Conservation (phyloP, 257 asterid species). For the Mitragyna speciosa region DNA sequence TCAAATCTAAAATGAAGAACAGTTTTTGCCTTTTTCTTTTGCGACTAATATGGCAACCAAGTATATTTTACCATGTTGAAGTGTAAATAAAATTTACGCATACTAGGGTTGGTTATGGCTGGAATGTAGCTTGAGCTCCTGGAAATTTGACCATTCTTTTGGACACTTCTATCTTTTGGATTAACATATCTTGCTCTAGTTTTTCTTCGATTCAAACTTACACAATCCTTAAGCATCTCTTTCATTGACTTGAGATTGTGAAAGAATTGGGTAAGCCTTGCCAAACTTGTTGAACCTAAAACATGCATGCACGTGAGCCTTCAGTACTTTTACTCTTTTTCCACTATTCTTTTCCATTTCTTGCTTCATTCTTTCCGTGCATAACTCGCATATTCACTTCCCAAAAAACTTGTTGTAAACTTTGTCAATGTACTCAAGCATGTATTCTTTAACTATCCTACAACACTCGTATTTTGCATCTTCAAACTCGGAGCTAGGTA, state of each 20-base stretch:
- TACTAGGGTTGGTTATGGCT: slow-evolving; percentile 36
- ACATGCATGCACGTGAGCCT: slow-evolving; percentile 75
- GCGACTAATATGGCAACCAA: no score
- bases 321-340: slow-evolving; percentile 53
- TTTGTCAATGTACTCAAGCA: slow-evolving; percentile 55
- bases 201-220: slow-evolving; percentile 9
- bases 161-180: background rate
- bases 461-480: slow-evolving; percentile 94
- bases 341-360: slow-evolving; percentile 86
- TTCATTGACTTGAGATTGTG: slow-evolving; percentile 88
- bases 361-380: slow-evolving; percentile 81
- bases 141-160: slow-evolving; percentile 30
- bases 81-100: no score
- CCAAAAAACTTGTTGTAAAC: slow-evolving; percentile 58
- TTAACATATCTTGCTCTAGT: slow-evolving; percentile 25
- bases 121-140: slow-evolving; percentile 49
- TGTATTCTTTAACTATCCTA: slow-evolving; percentile 89
- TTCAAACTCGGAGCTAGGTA: slow-evolving; percentile 63
- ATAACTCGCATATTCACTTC: slow-evolving; percentile 73
- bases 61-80: no score
- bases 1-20: no score
- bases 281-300: slow-evolving; percentile 64
- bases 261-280: slow-evolving; percentile 76
- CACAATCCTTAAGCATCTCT: slow-evolving; percentile 55
- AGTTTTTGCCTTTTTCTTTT: no score